Evolutionary conservation across 106 monocot genomes (phyloP).

Genomic region (Platanthera guangdongensis): DNA sequence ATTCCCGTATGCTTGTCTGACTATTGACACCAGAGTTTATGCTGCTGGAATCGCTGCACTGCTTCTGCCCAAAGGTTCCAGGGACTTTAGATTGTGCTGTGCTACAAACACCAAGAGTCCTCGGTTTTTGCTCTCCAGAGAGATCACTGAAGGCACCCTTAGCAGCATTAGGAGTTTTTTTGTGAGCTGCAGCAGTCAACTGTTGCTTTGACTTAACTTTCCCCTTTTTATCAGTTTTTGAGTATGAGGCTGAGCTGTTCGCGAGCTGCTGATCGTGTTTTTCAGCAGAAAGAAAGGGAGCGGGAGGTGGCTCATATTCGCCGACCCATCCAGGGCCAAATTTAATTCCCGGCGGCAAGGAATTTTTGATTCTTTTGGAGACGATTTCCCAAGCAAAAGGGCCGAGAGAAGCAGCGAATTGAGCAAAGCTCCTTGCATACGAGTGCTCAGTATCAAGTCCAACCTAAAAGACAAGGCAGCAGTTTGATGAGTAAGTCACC

Average conservation of each 20-base stretch:
- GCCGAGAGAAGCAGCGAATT: conserved; percentile 66
- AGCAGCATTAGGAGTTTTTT: conserved; percentile 10
- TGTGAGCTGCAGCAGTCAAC: background rate
- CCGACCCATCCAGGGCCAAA: conserved; percentile 93
- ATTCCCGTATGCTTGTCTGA: background rate
- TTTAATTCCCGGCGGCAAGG: conserved; percentile 62
- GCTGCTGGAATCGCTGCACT: background rate
- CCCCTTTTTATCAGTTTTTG: conserved; percentile 1
- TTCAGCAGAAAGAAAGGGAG: conserved; percentile 36
- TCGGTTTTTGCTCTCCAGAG: conserved; percentile 18
- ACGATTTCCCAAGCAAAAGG: conserved; percentile 74
- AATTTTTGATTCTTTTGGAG: conserved; percentile 51
- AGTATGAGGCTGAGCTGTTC: background rate
- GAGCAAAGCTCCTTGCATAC: conserved; percentile 81
- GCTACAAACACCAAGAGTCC: conserved; percentile 15
- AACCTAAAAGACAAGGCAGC: conserved; percentile 40
- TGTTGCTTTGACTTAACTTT: conserved; percentile 14
- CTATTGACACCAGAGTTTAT: background rate
- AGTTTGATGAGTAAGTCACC: background rate
- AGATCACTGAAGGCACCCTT: background rate
- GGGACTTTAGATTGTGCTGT: conserved; percentile 4
- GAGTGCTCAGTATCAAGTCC: conserved; percentile 40
- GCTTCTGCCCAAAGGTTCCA: conserved; percentile 3
- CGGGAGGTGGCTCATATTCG: conserved; percentile 62
- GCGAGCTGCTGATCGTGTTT: conserved; percentile 8